Conservation (phyloP, 805 yeast genomes). For the Blastobotrys mokoenaii region DNA sequence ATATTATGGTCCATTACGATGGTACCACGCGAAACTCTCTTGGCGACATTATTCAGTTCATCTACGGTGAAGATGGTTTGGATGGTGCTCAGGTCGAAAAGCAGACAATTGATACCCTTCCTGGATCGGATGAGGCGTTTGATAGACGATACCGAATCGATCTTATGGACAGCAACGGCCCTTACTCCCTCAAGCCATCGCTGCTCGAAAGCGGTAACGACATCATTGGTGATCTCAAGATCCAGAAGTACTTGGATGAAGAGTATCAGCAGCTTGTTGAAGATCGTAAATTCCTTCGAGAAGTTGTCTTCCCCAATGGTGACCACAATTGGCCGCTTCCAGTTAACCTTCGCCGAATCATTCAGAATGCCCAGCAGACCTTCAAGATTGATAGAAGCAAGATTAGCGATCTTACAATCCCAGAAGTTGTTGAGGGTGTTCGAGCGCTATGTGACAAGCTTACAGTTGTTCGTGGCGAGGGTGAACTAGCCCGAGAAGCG, state of each 20-base stretch:
- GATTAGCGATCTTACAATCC: slow-evolving; percentile 82
- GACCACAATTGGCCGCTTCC: slow-evolving; percentile 97
- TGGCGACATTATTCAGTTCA: slow-evolving; percentile 92
- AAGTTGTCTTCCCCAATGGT: slow-evolving; percentile 79
- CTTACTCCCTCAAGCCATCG: slow-evolving; percentile 53
- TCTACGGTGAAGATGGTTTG: slow-evolving; percentile 98
- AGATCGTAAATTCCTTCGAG: slow-evolving; percentile 77
- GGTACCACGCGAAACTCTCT: slow-evolving; percentile 96
- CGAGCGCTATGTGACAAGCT: slow-evolving; percentile 54
- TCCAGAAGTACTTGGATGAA: slow-evolving; percentile 72
- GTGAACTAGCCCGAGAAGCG: slow-evolving; percentile 67
- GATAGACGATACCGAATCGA: slow-evolving; percentile 82
- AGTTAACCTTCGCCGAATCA: slow-evolving; percentile 89
- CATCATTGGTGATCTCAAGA: slow-evolving; percentile 77
- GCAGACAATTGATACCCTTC: slow-evolving; percentile 90
- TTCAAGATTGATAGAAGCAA: slow-evolving; percentile 87
- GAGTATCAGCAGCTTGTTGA: slow-evolving; percentile 70
- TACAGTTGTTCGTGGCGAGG: slow-evolving; percentile 74
- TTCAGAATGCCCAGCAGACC: slow-evolving; percentile 95
- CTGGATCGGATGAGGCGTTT: slow-evolving; percentile 80
- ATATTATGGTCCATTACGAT: slow-evolving; percentile 96
- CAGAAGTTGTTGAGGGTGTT: slow-evolving; percentile 70
- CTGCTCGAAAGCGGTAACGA: slow-evolving; percentile 83
- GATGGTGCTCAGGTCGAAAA: slow-evolving; percentile 98
- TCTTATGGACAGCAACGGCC: slow-evolving; percentile 53